phyloP scores from a whole-genome alignment of 305 asterid species.

The Fraxinus ornus region DNA sequence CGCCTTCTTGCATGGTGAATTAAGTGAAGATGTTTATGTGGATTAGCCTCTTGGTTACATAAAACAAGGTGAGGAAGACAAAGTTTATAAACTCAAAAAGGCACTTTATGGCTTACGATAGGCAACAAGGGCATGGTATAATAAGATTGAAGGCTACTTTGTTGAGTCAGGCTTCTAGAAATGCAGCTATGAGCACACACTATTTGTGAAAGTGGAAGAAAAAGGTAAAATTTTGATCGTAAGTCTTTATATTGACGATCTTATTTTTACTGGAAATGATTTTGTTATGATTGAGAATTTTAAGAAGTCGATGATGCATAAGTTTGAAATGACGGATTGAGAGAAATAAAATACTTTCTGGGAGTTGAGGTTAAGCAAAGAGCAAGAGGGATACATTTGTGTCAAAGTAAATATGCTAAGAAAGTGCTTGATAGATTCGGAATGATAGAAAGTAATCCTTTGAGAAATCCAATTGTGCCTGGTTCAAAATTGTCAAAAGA shows the following conservation, averaged over 20 bases:
- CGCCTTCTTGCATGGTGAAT: neutral
- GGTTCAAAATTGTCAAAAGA: neutral
- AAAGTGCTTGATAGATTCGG: neutral
- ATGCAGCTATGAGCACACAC: neutral
- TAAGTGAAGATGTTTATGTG: neutral
- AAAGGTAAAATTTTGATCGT: neutral
- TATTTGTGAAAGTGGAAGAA: neutral
- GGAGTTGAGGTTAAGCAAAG: neutral
- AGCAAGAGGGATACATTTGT: neutral
- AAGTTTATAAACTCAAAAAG: neutral
- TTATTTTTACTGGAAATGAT: neutral
- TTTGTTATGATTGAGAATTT: neutral
- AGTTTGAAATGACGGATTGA: neutral
- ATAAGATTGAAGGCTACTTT: neutral
- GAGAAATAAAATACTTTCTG: neutral
- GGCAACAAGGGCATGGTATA: neutral
- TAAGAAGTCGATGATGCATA: neutral
- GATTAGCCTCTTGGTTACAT: neutral
- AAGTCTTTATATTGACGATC: neutral
- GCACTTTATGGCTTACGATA: neutral
- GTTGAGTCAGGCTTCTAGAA: neutral
- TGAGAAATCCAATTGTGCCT: neutral
- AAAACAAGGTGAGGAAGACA: neutral
- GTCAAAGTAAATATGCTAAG: neutral
- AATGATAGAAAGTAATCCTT: neutral